Conservation (phyloP, 371 early-diverging fungal genomes). For the Mortierella sp. region DNA sequence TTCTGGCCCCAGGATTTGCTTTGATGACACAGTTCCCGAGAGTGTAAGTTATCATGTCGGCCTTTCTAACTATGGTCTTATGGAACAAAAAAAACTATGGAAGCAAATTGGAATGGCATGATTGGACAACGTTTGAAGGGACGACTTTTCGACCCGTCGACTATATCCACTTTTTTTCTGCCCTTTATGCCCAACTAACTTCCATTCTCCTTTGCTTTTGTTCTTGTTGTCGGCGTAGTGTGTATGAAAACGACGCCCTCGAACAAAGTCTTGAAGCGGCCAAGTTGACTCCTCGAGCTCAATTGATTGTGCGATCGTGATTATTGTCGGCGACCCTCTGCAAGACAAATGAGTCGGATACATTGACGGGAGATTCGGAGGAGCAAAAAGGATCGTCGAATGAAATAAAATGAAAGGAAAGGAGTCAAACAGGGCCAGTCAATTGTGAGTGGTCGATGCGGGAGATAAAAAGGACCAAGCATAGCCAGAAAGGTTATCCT, state of each 20-base stretch:
- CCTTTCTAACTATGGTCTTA: not conserved
- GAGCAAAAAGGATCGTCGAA: not conserved
- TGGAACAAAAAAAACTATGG: not conserved
- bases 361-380: not conserved
- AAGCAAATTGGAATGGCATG: not conserved
- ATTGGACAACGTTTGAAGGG: not conserved
- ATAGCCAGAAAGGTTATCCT: not conserved
- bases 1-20: slow-evolving; percentile 14
- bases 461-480: not conserved
- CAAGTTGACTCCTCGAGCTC: slow-evolving; percentile 33
- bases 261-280: slow-evolving; percentile 25
- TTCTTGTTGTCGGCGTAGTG: not conserved
- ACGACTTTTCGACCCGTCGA: not conserved
- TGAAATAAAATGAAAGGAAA: not conserved
- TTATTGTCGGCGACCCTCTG: not conserved
- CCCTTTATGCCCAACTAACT: not conserved
- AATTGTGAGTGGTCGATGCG: not conserved
- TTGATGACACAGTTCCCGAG: slow-evolving; percentile 34
- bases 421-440: not conserved
- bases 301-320: slow-evolving; percentile 26
- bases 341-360: not conserved
- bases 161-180: not conserved
- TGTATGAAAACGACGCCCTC: slow-evolving; percentile 25
- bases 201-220: not conserved
- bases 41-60: not conserved